These are phyloP conservation scores for Arxiozyma slooffiae DNA, from an alignment of 1,139 yeast species.

Conservation along the genomic window DNA sequence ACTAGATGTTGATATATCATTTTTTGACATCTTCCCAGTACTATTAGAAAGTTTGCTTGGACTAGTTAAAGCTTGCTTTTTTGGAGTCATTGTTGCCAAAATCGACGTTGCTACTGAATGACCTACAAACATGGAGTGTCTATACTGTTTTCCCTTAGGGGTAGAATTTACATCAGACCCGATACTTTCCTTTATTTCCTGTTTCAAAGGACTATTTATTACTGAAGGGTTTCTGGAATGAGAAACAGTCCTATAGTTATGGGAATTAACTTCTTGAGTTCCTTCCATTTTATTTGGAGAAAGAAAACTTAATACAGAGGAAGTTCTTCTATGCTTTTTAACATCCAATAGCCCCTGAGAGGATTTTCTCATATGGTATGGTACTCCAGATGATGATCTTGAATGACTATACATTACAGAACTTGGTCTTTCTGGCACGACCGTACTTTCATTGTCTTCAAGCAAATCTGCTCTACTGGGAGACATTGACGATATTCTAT, in stretches of 20 bases:
- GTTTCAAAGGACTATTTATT: conserved; percentile 8
- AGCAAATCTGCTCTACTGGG: conserved; percentile 9
- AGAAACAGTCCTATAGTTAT: conserved; percentile 1
- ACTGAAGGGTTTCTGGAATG: conserved; percentile 12
- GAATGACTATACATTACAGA: conserved; percentile 6
- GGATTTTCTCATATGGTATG: conserved; percentile 8
- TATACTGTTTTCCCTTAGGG: neutral
- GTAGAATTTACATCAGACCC: conserved; percentile 1
- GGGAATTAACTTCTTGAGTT: neutral
- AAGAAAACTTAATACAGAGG: conserved; percentile 18
- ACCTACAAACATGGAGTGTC: conserved; percentile 4
- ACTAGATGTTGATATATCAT: conserved; percentile 1
- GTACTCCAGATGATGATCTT: conserved; percentile 6
- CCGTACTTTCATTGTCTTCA: conserved; percentile 1
- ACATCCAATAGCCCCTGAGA: conserved; percentile 8
- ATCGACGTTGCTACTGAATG: conserved; percentile 1
- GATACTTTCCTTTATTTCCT: conserved; percentile 3
- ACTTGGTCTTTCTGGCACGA: conserved; percentile 4
- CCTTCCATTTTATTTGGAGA: conserved; percentile 10
- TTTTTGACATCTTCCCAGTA: neutral
- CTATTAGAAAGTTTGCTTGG: neutral
- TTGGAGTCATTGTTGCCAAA: neutral
- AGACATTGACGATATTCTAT: conserved; percentile 26
- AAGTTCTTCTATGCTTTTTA: conserved; percentile 24
- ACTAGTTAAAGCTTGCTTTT: neutral